Evolutionary conservation across 2,329 filamentous ascomycete species (phyloP).

Genomic region (Ascochyta koolunga): DNA sequence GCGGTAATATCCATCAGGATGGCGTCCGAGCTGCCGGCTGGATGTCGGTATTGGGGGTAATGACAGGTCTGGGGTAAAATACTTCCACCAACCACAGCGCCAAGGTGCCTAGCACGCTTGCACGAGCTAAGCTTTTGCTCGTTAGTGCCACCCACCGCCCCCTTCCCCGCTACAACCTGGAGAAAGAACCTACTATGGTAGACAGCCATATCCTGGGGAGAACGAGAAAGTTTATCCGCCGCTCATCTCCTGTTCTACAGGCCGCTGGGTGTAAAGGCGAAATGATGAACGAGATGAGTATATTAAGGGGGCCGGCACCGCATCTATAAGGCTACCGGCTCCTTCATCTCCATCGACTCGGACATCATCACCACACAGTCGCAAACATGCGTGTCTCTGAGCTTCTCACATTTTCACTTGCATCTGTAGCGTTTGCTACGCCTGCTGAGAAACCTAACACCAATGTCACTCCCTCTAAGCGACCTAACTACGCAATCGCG

Average conservation of each 20-base stretch:
- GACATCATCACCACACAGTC: constrained; percentile 2
- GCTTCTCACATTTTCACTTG: constrained; percentile 30
- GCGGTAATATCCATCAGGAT: neutral
- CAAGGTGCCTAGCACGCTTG: constrained; percentile 6
- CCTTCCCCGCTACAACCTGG: neutral
- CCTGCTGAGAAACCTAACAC: constrained; percentile 20
- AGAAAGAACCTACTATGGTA: neutral
- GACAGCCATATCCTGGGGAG: neutral
- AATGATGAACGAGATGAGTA: neutral
- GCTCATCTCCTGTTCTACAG: constrained; percentile 5
- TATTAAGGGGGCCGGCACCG: constrained; percentile 2
- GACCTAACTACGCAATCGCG: constrained; percentile 42
- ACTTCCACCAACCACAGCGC: constrained; percentile 8
- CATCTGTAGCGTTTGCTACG: constrained; percentile 28
- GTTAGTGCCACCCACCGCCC: constrained; percentile 1
- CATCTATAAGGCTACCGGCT: neutral
- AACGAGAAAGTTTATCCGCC: constrained; percentile 11
- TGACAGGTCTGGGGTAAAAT: constrained; percentile 3
- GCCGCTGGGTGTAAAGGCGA: neutral
- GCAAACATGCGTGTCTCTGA: constrained; percentile 37
- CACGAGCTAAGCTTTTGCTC: neutral
- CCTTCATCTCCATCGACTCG: neutral
- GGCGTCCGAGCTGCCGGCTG: constrained; percentile 6
- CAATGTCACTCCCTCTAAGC: constrained; percentile 26
- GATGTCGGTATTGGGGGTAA: neutral